These are phyloP conservation scores for Diaporthe sp. DNA, from an alignment of 2,329 filamentous ascomycete species.

Conservation along the genomic window DNA sequence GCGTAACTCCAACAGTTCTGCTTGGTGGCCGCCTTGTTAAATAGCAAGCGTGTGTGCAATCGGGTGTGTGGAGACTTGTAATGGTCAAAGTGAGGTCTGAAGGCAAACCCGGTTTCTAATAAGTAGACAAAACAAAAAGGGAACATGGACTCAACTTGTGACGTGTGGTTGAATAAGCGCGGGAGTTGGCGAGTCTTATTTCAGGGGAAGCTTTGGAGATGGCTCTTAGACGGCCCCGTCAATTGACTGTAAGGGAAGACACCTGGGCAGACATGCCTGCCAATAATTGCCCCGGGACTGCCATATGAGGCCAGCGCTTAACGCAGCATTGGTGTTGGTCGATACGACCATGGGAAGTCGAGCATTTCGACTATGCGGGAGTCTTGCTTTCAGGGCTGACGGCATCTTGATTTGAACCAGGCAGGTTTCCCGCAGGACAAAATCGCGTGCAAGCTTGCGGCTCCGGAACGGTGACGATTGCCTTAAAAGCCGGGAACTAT, in stretches of 20 bases:
- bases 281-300: background rate
- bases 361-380: background rate
- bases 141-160: no score
- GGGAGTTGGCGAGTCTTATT: background rate
- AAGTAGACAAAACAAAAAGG: no score
- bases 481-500: conserved; percentile 23
- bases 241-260: no score
- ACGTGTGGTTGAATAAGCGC: background rate
- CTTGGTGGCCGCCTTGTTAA: background rate
- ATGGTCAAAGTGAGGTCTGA: background rate
- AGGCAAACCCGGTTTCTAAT: background rate
- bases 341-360: background rate
- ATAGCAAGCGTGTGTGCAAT: background rate
- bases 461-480: conserved; percentile 19
- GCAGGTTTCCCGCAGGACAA: background rate
- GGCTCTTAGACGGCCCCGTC: background rate
- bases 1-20: background rate
- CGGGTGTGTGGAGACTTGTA: background rate
- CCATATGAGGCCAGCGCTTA: background rate
- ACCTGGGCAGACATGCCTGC: background rate
- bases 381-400: background rate
- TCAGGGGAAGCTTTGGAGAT: background rate
- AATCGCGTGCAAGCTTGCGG: background rate
- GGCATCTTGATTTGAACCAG: conserved; percentile 1
- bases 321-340: background rate